These are phyloP conservation scores for Colletotrichum destructivum DNA, from an alignment of 2,329 filamentous ascomycete genomes.

Conservation along the genomic window DNA sequence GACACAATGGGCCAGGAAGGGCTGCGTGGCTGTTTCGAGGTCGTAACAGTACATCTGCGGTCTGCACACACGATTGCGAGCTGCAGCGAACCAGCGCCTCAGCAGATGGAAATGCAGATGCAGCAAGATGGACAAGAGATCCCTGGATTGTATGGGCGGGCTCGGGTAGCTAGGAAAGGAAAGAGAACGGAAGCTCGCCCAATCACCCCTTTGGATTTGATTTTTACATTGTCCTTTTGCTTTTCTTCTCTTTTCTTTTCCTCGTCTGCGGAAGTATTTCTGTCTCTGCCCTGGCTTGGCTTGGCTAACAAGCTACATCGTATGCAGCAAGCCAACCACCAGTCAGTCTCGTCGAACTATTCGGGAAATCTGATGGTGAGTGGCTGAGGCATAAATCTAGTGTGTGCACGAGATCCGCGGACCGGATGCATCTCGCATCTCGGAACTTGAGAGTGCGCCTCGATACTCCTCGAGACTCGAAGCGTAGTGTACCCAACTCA, in stretches of 20 bases:
- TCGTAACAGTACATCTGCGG: neutral
- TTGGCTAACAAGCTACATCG: neutral
- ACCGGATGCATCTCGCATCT: neutral
- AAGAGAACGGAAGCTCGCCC: neutral
- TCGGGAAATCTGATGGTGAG: neutral
- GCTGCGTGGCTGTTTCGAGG: constrained; percentile 8
- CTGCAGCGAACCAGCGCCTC: constrained; percentile 16
- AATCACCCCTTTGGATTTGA: too few species aligned
- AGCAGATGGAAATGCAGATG: constrained; percentile 27
- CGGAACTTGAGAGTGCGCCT: neutral
- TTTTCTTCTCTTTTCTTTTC: neutral
- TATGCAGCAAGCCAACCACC: neutral
- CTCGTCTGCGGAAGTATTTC: neutral
- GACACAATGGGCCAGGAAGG: constrained; percentile 26
- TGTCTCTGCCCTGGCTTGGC: constrained; percentile 1
- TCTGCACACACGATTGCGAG: constrained; percentile 2
- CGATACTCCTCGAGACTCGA: too few species aligned
- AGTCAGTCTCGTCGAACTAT: neutral
- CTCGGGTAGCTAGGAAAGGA: constrained; percentile 6
- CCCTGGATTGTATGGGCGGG: constrained; percentile 32
- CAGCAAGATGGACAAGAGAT: constrained; percentile 33
- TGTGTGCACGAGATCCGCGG: neutral
- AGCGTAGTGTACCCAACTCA: too few species aligned
- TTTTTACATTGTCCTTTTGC: too few species aligned
- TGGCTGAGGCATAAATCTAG: neutral